These are phyloP conservation scores for Scenedesmus sp. DNA, from an alignment of 163 green algal species.

Conservation along the genomic window DNA sequence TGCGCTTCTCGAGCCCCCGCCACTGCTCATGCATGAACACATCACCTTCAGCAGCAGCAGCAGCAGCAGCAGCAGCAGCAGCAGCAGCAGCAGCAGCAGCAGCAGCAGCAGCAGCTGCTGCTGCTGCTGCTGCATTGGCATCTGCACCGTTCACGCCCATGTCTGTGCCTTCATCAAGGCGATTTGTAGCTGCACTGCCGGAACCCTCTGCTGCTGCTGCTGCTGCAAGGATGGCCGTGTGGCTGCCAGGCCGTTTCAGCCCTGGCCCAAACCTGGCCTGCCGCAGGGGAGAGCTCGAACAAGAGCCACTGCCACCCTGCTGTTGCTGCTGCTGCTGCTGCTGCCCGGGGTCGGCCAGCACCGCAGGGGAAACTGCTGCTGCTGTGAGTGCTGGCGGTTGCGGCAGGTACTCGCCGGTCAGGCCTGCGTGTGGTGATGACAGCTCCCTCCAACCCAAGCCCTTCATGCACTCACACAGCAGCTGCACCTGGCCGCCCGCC, in stretches of 20 bases:
- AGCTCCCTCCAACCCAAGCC: neutral
- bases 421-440: neutral
- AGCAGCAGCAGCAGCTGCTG: too few species aligned
- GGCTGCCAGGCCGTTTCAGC: constrained; percentile 38
- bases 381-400: neutral
- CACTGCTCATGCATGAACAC: constrained; percentile 22
- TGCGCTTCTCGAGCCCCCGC: neutral
- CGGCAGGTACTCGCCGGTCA: neutral
- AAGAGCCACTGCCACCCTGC: neutral
- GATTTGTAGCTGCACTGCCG: neutral
- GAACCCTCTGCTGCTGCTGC: constrained; percentile 34
- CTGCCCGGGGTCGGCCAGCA: neutral
- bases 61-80: constrained; percentile 23
- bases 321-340: neutral
- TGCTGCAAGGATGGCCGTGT: neutral
- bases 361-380: neutral
- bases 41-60: neutral
- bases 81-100: constrained; percentile 12
- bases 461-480: constrained; percentile 15
- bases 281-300: neutral
- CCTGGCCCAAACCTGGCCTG: neutral
- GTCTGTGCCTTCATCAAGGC: neutral
- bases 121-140: neutral
- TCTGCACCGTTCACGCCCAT: neutral
- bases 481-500: neutral